Evolutionary conservation across 2,329 filamentous ascomycete genomes (phyloP), one percentile per base, ranked within the genome.

Genomic region (Coniochaeta hoffmannii): DNA sequence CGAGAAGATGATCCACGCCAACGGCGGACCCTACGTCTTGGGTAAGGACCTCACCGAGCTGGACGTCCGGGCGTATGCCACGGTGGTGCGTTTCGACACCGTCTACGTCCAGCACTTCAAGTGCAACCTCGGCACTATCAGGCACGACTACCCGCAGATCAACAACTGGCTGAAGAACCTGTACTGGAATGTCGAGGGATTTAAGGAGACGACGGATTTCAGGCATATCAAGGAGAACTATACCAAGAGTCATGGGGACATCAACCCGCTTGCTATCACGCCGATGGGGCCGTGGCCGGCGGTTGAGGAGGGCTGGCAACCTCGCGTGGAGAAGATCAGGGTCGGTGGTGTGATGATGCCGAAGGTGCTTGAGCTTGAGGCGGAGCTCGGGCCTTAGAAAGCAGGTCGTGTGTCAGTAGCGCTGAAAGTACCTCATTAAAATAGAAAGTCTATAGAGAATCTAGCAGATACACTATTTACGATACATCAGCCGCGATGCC

Each of bases 51-150:
- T 86, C 57, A 86, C 83, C 0, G 82, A 86, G 64, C 67, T 85
- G 11, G 83, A 87, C 62, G 62, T 86, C 19, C 69, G 79, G 11
- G 72, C 78, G 0, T 87, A 81, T 60, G 73, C 77, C 2, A 85
- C 82, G 0, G 60, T 83, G 14, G 71, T 86, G n/a, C 72, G 83
- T 3, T 79, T 86, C 61, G 83, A 86, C 59, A 69, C 74, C 2
- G 77, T 82, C 3, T 87, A 86, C 63, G 80, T 82, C 12, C 81
- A 86, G 70, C 82, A 86, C 66, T 86, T 86, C 72, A 86, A 86
- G 69, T 83, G 80, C 62, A 86, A 86, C 64, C 65, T 86, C 30
- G 80, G 82, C 2, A 84, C 73, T 11, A 76, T 87, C 41, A 70
- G 83, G 6, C 77, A 81, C 62, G 75, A 81, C 55, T 86, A 86